These are phyloP conservation scores for Mallotus nudiflorus DNA, from an alignment of 345 rosid species.

Conservation along the genomic window DNA sequence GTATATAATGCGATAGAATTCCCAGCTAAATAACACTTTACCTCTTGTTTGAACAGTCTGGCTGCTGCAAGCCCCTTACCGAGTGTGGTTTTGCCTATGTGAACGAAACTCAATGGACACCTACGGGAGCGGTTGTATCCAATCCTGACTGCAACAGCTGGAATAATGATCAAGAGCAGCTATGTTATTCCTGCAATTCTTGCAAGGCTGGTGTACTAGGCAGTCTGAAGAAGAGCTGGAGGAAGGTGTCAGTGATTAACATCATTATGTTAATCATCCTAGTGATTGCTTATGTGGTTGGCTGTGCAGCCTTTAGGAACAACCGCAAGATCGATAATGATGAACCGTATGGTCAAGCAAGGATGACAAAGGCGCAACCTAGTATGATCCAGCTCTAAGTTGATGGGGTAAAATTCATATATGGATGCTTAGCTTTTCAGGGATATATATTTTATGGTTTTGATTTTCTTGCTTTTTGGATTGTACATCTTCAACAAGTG, in stretches of 20 bases:
- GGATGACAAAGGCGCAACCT: slow-evolving; percentile 77
- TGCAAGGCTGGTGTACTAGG: slow-evolving; percentile 95
- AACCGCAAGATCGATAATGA: slow-evolving; percentile 75
- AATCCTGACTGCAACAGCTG: slow-evolving; percentile 63
- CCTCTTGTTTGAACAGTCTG: slow-evolving; percentile 50
- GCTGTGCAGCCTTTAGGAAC: slow-evolving; percentile 77
- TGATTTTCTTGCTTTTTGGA: background rate
- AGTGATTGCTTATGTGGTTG: slow-evolving; percentile 70
- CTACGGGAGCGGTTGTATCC: slow-evolving; percentile 36
- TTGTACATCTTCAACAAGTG: background rate
- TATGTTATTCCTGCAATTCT: slow-evolving; percentile 77
- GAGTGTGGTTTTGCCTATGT: slow-evolving; percentile 65
- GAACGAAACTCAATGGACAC: slow-evolving; percentile 74
- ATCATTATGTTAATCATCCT: slow-evolving; percentile 73
- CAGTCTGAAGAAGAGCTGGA: slow-evolving; percentile 87
- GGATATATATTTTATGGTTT: background rate
- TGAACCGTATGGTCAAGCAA: slow-evolving; percentile 72
- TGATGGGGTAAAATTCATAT: background rate
- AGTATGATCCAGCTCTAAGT: slow-evolving; percentile 30
- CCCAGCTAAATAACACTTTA: too few species aligned
- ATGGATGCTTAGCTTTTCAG: background rate
- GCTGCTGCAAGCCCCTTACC: slow-evolving; percentile 96
- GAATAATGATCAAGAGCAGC: slow-evolving; percentile 67
- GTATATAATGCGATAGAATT: too few species aligned
- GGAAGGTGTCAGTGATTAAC: slow-evolving; percentile 87